Conservation (phyloP, 805 yeast genomes). For the Ogataea thermomethanolica region DNA sequence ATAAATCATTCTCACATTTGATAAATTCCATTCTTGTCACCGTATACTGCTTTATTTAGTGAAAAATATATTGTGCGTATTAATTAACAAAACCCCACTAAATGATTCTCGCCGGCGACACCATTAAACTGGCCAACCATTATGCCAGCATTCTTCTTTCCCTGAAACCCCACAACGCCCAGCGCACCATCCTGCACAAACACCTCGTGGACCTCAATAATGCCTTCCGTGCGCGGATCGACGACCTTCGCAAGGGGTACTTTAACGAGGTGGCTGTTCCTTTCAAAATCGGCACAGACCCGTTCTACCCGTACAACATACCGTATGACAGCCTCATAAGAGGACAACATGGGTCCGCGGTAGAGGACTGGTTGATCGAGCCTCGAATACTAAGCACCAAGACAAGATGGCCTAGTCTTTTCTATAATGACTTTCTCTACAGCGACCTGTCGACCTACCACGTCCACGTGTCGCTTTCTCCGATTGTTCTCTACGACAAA, state of each 20-base stretch:
- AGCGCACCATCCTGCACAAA: conserved; percentile 14
- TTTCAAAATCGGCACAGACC: conserved; percentile 8
- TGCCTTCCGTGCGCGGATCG: conserved; percentile 14
- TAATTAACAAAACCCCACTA: background rate
- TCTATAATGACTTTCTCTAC: conserved; percentile 16
- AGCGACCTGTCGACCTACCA: conserved; percentile 13
- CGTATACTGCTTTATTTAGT: too few relatives aligned
- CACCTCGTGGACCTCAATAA: conserved; percentile 16
- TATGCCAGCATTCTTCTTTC: conserved; percentile 18
- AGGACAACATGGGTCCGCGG: conserved; percentile 18
- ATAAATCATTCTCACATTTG: conserved; percentile 2
- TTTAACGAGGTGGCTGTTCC: conserved; percentile 21
- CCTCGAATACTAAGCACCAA: conserved; percentile 18
- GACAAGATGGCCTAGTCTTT: conserved; percentile 24
- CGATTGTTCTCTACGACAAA: conserved; percentile 22
- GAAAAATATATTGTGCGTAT: background rate
- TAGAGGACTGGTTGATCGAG: conserved; percentile 18
- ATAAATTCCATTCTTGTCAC: background rate
- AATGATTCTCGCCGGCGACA: conserved; percentile 5
- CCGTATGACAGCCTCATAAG: conserved; percentile 25
- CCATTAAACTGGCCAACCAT: conserved; percentile 1
- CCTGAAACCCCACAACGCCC: conserved; percentile 14
- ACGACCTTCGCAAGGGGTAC: conserved; percentile 22
- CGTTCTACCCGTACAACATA: conserved; percentile 19
- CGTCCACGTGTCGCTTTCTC: conserved; percentile 25